Percentiles rank a stretch among this genome's conserved stretches.
Evolutionary conservation across 345 rosid species (phyloP).

Genomic region (Hibiscus syriacus): DNA sequence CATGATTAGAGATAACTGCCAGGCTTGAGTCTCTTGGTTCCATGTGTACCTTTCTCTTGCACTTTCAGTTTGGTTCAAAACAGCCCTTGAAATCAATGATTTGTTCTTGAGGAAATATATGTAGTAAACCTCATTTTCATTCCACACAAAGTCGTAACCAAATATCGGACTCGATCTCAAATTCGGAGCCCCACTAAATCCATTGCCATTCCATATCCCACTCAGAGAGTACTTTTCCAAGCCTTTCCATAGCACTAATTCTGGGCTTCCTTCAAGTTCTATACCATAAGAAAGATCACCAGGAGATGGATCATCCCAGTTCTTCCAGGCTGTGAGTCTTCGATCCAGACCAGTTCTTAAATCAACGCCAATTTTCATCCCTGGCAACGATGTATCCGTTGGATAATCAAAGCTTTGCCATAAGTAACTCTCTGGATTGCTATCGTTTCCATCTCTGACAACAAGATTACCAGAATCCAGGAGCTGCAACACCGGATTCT

Average conservation of each 20-base stretch:
- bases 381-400: slow-evolving; percentile 33
- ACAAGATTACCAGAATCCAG: slow-evolving; percentile 36
- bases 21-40: not conserved
- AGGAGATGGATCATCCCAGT: slow-evolving; percentile 12
- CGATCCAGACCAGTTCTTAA: not conserved
- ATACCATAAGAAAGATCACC: slow-evolving; percentile 7
- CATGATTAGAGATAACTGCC: not conserved
- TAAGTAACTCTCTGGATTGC: not conserved
- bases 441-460: slow-evolving; percentile 16
- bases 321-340: slow-evolving; percentile 11
- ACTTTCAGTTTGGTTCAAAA: not conserved
- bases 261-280: slow-evolving; percentile 1
- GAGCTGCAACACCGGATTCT: slow-evolving; percentile 2
- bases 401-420: slow-evolving; percentile 61
- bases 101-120: slow-evolving; percentile 13
- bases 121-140: slow-evolving; percentile 24
- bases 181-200: slow-evolving; percentile 29
- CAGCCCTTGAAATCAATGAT: not conserved
- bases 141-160: slow-evolving; percentile 22
- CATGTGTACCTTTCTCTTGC: not conserved
- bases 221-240: slow-evolving; percentile 1
- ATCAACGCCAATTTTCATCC: slow-evolving; percentile 34
- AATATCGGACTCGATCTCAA: not conserved
- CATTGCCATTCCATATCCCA: slow-evolving; percentile 46
- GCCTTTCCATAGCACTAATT: not conserved